phyloP scores from a whole-genome alignment of 371 early-diverging fungal genomes.

The Smittium mucronatum region DNA sequence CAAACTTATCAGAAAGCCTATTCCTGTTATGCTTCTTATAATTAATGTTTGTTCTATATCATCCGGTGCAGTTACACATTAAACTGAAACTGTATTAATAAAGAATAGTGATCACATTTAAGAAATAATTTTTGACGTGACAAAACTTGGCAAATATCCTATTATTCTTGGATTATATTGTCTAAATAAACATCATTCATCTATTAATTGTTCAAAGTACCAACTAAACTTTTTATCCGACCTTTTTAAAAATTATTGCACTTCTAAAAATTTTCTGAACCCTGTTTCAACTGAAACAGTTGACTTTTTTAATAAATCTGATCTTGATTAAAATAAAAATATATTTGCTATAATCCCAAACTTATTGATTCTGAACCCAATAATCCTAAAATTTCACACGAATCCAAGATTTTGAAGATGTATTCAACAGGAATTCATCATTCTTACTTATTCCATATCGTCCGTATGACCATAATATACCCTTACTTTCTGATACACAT shows the following conservation, averaged over 20 bases:
- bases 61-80: background rate
- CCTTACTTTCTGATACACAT: background rate
- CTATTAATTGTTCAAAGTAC: conserved; percentile 9
- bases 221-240: background rate
- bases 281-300: too few relatives aligned
- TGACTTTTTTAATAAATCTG: background rate
- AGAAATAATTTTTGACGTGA: background rate
- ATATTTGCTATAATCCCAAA: background rate
- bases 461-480: background rate
- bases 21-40: background rate
- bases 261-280: too few relatives aligned
- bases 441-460: background rate
- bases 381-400: conserved; percentile 11
- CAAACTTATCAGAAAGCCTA: background rate
- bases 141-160: conserved; percentile 2
- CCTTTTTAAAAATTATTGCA: background rate
- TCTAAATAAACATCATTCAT: conserved; percentile 12
- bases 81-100: background rate
- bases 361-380: background rate
- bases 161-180: conserved; percentile 11
- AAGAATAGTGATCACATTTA: background rate
- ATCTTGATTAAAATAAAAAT: background rate
- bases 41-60: background rate
- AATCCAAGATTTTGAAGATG: background rate
- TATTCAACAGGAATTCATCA: background rate